These are phyloP conservation scores for Chlamydomonas eustigma DNA, from an alignment of 139 green algal genomes.

Conservation along the genomic window DNA sequence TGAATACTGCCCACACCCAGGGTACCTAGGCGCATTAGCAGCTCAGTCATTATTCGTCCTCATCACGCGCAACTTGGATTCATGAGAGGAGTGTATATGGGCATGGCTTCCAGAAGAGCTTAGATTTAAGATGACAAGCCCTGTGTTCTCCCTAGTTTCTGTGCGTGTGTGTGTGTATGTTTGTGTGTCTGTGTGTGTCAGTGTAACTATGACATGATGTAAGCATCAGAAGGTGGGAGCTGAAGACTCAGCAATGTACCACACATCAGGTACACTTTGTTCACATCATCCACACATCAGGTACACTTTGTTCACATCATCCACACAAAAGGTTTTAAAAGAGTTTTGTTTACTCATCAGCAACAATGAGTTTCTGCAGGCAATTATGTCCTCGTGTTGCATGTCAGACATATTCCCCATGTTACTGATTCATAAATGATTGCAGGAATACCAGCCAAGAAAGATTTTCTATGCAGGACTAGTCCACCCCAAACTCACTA, in stretches of 20 bases:
- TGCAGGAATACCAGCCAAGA: no score
- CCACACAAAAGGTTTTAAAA: neutral
- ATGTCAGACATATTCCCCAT: no score
- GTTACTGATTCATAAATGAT: no score
- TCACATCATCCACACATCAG: slow-evolving; percentile 2
- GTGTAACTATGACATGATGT: slow-evolving; percentile 8
- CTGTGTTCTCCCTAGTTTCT: neutral
- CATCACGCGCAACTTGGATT: neutral
- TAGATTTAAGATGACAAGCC: no score
- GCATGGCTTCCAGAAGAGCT: no score
- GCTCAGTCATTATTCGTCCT: neutral
- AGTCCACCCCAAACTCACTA: no score
- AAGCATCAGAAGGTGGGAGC: slow-evolving; percentile 1
- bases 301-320: slow-evolving; percentile 3
- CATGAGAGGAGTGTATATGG: no score
- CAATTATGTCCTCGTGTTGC: no score
- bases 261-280: neutral
- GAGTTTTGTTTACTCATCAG: no score
- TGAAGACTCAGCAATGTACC: neutral
- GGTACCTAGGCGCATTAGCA: neutral
- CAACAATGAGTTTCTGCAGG: no score
- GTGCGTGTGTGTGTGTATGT: neutral
- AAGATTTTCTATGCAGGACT: no score
- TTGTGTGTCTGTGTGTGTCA: slow-evolving; percentile 5
- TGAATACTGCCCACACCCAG: neutral